These are phyloP conservation scores for Knufia fluminis DNA, from an alignment of 2,329 filamentous ascomycete genomes.

Conservation along the genomic window DNA sequence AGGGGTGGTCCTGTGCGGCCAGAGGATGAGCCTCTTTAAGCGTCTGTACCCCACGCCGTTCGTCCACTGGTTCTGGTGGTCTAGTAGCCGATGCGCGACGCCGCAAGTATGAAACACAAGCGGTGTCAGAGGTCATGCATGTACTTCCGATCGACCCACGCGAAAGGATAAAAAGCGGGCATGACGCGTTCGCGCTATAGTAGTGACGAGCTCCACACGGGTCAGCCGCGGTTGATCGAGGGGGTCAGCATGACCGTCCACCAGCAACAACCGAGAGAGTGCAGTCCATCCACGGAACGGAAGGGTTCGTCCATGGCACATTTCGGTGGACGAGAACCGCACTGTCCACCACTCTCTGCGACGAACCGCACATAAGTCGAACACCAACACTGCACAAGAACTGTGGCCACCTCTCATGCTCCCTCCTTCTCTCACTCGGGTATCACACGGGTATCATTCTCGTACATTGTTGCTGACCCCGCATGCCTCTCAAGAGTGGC, in stretches of 20 bases:
- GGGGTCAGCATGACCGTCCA: conserved; percentile 2
- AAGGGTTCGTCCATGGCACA: conserved; percentile 1
- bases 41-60: conserved; percentile 3
- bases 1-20: conserved; percentile 2
- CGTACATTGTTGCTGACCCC: conserved; percentile 3
- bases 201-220: conserved; percentile 3
- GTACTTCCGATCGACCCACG: conserved; percentile 1
- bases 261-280: conserved; percentile 1
- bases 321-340: background rate
- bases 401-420: background rate
- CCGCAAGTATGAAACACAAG: conserved; percentile 3
- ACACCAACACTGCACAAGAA: conserved; percentile 1
- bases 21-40: background rate
- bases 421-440: conserved; percentile 1
- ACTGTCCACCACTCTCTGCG: background rate
- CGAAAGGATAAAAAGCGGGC: background rate
- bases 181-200: conserved; percentile 3
- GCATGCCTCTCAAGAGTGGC: background rate
- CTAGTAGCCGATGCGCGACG: background rate
- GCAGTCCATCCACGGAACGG: conserved; percentile 3
- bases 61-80: conserved; percentile 1
- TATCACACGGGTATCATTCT: background rate
- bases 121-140: conserved; percentile 2
- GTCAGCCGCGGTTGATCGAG: conserved; percentile 3
- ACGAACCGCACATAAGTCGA: background rate